Percentiles rank a stretch among this genome's conserved stretches.
phyloP scores from a whole-genome alignment of 306 rosid species.

The Ochetophila trinervis region DNA sequence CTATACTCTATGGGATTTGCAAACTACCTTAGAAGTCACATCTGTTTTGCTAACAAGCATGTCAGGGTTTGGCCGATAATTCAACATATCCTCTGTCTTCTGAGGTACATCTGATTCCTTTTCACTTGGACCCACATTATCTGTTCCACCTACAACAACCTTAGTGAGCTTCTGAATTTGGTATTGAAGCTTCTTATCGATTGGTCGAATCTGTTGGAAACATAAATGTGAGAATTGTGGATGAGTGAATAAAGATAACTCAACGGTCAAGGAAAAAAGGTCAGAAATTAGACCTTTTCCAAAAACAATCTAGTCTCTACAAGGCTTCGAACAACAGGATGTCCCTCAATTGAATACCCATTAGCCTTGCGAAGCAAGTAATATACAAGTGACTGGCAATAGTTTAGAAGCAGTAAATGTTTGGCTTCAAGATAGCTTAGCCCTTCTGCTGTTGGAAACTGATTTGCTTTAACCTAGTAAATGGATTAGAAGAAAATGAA shows the following conservation, averaged over 20 bases:
- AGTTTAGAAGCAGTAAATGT: slow-evolving; percentile 66
- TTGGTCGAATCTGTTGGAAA: slow-evolving; percentile 66
- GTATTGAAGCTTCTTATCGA: slow-evolving; percentile 84
- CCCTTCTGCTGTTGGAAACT: slow-evolving; percentile 67
- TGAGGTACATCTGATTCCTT: slow-evolving; percentile 41
- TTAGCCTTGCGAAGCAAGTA: slow-evolving; percentile 74
- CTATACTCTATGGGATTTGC: not conserved
- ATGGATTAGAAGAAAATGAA: not conserved
- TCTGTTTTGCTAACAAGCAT: slow-evolving; percentile 59
- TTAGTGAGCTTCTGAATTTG: slow-evolving; percentile 79
- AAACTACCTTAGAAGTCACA: slow-evolving; percentile 39
- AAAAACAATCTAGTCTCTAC: slow-evolving; percentile 77
- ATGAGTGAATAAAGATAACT: not conserved
- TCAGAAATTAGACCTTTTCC: slow-evolving; percentile 61
- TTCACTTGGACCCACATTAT: slow-evolving; percentile 29
- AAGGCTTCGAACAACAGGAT: slow-evolving; percentile 65
- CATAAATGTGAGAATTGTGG: slow-evolving; percentile 20
- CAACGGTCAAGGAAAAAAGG: slow-evolving; percentile 3
- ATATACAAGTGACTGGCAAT: slow-evolving; percentile 84
- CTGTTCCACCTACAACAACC: slow-evolving; percentile 40
- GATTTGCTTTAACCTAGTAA: slow-evolving; percentile 58
- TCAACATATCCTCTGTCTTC: slow-evolving; percentile 53
- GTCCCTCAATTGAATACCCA: slow-evolving; percentile 72
- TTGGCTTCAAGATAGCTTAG: slow-evolving; percentile 89
- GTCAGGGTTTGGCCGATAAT: slow-evolving; percentile 80